These are phyloP conservation scores for Mucor plumbeus DNA, from an alignment of 371 early-diverging fungal species.

Conservation along the genomic window DNA sequence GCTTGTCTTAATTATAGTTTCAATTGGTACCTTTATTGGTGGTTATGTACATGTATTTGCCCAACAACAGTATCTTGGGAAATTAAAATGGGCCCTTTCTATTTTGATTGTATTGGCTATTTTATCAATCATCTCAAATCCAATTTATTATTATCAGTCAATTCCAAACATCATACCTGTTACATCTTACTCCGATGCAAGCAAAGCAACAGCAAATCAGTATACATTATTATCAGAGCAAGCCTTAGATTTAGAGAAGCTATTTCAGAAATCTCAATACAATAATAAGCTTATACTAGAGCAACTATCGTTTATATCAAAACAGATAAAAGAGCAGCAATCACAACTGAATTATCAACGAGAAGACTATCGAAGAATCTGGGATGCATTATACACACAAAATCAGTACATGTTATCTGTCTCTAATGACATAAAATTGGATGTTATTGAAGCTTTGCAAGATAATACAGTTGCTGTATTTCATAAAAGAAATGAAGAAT, in stretches of 20 bases:
- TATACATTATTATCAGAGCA: slow-evolving; percentile 3
- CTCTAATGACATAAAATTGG: neutral
- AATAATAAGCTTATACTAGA: neutral
- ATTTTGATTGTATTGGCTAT: too few species aligned
- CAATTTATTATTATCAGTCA: too few species aligned
- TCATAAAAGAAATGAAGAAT: neutral
- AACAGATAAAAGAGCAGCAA: neutral
- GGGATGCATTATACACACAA: neutral
- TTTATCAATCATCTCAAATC: too few species aligned
- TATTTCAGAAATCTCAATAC: neutral
- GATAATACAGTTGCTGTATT: neutral
- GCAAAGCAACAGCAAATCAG: neutral
- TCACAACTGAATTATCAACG: neutral
- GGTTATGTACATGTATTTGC: too few species aligned
- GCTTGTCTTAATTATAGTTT: too few species aligned
- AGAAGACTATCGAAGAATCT: slow-evolving; percentile 1
- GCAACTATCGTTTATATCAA: neutral
- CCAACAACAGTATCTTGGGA: too few species aligned
- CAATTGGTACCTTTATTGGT: too few species aligned
- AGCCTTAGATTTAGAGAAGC: neutral
- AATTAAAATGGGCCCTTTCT: too few species aligned
- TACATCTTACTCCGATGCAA: too few species aligned
- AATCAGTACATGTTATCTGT: neutral
- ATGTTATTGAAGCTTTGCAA: neutral
- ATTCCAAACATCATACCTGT: too few species aligned